Conservation (phyloP, 1,139 yeast genomes). For the Kurtzmaniella natalensis region DNA sequence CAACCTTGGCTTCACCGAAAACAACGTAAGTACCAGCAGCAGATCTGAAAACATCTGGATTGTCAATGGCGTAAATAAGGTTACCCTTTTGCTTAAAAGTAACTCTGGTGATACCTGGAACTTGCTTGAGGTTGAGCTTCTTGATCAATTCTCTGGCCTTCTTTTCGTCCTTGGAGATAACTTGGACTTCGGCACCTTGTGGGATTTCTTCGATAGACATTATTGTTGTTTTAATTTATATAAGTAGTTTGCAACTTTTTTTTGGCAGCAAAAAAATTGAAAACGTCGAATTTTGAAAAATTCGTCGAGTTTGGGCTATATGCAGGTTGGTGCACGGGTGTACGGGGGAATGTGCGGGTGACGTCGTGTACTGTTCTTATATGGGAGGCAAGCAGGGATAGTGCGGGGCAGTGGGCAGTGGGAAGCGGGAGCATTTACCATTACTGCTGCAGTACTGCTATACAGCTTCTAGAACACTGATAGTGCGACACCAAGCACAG, state of each 20-base stretch:
- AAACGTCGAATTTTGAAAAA: too few relatives aligned
- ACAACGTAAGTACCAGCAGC: conserved; percentile 94
- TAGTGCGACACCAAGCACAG: too few relatives aligned
- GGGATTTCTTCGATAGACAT: conserved; percentile 68
- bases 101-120: conserved; percentile 92
- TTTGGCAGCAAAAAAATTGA: too few relatives aligned
- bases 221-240: too few relatives aligned
- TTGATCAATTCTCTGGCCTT: conserved; percentile 90
- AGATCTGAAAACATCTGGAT: conserved; percentile 93
- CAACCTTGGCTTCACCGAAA: conserved; percentile 97
- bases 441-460: too few relatives aligned
- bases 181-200: conserved; percentile 82
- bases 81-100: conserved; percentile 94
- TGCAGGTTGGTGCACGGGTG: too few relatives aligned
- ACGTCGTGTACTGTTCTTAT: neutral
- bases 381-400: neutral
- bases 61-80: conserved; percentile 87
- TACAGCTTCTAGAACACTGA: too few relatives aligned
- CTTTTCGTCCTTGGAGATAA: conserved; percentile 88
- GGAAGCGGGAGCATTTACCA: too few relatives aligned
- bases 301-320: too few relatives aligned
- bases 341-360: neutral
- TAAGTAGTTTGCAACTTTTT: too few relatives aligned
- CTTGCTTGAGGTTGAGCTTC: conserved; percentile 87
- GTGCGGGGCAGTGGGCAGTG: neutral